Base-by-base conservation (phyloP, 1,284 basidiomycete genomes). In the Sporisorium scitamineum region DNA sequence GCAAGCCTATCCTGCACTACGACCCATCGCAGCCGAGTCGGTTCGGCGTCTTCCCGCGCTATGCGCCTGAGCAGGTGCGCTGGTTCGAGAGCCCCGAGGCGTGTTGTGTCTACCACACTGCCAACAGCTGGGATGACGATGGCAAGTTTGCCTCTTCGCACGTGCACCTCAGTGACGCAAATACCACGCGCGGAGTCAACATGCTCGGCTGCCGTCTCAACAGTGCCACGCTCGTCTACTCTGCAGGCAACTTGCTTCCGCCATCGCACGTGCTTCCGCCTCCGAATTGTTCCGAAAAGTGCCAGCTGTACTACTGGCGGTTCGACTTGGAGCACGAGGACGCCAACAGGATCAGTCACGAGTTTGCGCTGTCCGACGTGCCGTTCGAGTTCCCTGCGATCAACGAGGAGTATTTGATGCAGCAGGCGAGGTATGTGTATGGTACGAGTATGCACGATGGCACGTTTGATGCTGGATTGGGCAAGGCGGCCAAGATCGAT, bases 401-500 rank as follows among this genome's bases (percentile, higher is more conserved):
- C 47, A 86, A 86, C 42, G 76, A 84, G 7, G 67, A 75, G 16
- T 74, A 80, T n/a, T 72, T 66, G 14, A 87, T 88, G 86, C 78
- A 81, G 16, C 65, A 84, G 16, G 79, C 86, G 13, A 75, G 80
- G 32, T 88, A 84, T 69, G 82, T 88, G 1, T 88, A 88, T 63
- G 81, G 81, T 20, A 80, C 80, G 0, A 76, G 74, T 10, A 80
- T 81, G 63, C 67, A 71, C 9, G 72, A 74, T 39, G 77, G 79
- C 13, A 72, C 84, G 5, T 88, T 88, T 60, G 87, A 87, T 54
- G 87, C 87, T 20, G 85, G 87, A 2, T 52, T 81, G 24, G 76
- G 79, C n/a, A 87, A 87, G n/a, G 87, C 87, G 2, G 87, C 87
- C 10, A 88, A 88, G 76, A 87, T 88, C 37, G 88, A 88, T 67